Evolutionary conservation across 257 asterid genomes (phyloP).

Genomic region (Solanum bukasovii): DNA sequence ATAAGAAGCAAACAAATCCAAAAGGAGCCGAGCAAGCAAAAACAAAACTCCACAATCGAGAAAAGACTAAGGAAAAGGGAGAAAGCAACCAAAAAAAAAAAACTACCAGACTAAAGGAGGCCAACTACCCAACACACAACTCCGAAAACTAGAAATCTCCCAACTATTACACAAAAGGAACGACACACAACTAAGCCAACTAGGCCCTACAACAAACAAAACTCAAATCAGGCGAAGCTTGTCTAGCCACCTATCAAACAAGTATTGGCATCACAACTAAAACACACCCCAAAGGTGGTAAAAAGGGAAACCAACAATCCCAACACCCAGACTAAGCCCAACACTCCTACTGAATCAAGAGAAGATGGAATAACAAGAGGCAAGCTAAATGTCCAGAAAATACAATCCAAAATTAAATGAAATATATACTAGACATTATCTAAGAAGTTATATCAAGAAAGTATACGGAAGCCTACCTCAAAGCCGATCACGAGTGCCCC

Average conservation of each 20-base stretch:
- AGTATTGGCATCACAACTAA: neutral
- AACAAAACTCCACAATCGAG: neutral
- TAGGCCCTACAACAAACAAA: neutral
- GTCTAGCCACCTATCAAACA: neutral
- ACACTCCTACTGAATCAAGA: neutral
- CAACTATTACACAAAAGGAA: neutral
- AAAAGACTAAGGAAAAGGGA: neutral
- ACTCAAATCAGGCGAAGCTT: neutral
- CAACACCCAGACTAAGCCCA: neutral
- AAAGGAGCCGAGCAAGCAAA: neutral
- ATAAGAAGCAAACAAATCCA: neutral
- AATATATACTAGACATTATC: too few relatives aligned
- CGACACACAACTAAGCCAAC: neutral
- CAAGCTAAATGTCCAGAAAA: neutral
- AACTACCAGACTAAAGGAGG: neutral
- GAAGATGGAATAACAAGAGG: neutral
- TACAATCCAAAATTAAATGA: neutral
- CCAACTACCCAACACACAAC: neutral
- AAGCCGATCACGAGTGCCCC: neutral
- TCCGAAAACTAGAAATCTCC: too few relatives aligned
- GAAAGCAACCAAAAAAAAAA: too few relatives aligned
- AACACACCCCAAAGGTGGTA: neutral
- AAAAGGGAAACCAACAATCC: neutral
- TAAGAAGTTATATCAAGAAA: neutral
- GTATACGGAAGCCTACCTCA: neutral